A percentile compares a stretch with the other conserved stretches of the same genome.
Conservation (phyloP, 2,329 filamentous ascomycete genomes). For the Clarireedia paspali region DNA sequence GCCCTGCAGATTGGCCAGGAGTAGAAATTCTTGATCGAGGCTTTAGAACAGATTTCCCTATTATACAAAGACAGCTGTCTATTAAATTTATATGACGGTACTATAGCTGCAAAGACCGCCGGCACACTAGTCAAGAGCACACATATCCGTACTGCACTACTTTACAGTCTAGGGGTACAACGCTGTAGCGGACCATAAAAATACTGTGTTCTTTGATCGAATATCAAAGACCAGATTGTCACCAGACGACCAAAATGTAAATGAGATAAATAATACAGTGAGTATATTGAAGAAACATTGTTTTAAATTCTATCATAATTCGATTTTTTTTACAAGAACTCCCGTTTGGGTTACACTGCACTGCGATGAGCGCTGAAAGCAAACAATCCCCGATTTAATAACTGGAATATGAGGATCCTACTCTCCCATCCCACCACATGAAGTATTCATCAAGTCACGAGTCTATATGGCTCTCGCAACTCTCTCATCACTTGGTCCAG, state of each 20-base stretch:
- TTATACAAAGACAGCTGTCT: background rate
- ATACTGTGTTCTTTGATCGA: slow-evolving; percentile 8
- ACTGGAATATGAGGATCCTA: slow-evolving; percentile 12
- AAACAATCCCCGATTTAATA: slow-evolving; percentile 12
- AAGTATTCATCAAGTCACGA: background rate
- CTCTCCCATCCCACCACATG: background rate
- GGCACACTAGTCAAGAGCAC: slow-evolving; percentile 4
- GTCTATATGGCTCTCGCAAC: slow-evolving; percentile 4
- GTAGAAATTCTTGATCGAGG: background rate
- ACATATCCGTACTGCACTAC: slow-evolving; percentile 2
- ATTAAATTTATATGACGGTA: no score
- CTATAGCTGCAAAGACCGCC: background rate
- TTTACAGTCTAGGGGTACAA: slow-evolving; percentile 6
- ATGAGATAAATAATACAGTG: background rate
- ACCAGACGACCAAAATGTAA: background rate
- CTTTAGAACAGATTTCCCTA: background rate
- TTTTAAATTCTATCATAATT: slow-evolving; percentile 5
- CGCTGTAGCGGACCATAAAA: background rate
- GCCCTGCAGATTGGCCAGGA: background rate
- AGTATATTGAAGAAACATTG: background rate
- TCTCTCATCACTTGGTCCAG: background rate
- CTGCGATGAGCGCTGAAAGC: slow-evolving; percentile 11
- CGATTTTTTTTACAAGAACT: slow-evolving; percentile 25
- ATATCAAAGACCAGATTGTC: background rate
- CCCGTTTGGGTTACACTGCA: slow-evolving; percentile 18